Conservation (phyloP, 345 rosid genomes). For the Odontarrhena argentea region DNA sequence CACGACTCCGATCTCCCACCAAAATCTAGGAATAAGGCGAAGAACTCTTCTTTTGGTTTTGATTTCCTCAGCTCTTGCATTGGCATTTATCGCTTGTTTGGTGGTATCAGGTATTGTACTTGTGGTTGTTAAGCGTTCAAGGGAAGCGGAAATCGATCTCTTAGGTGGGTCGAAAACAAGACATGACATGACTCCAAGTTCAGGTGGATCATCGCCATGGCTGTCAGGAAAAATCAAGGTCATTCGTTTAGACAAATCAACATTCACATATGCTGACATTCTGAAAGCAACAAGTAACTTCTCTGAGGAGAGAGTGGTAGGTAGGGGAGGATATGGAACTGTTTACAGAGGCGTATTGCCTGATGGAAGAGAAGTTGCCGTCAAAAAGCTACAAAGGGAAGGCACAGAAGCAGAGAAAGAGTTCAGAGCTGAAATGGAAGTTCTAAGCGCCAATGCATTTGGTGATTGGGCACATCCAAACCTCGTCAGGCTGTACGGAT, state of each 20-base stretch:
- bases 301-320: slow-evolving; percentile 71
- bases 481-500: slow-evolving; percentile 85
- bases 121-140: slow-evolving; percentile 46
- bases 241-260: slow-evolving; percentile 71
- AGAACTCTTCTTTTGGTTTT: slow-evolving; percentile 41
- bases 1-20: not conserved
- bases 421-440: slow-evolving; percentile 92
- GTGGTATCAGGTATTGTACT: slow-evolving; percentile 49
- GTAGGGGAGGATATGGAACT: slow-evolving; percentile 87
- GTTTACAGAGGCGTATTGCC: slow-evolving; percentile 80
- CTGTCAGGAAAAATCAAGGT: slow-evolving; percentile 69
- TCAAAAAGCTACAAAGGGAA: slow-evolving; percentile 84
- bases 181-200: slow-evolving; percentile 58
- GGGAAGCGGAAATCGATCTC: slow-evolving; percentile 48
- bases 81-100: slow-evolving; percentile 51
- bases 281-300: slow-evolving; percentile 80
- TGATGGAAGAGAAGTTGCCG: slow-evolving; percentile 86
- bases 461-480: slow-evolving; percentile 96
- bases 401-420: slow-evolving; percentile 88
- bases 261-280: slow-evolving; percentile 81
- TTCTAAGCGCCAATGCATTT: slow-evolving; percentile 66
- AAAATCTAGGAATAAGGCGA: slow-evolving; percentile 31
- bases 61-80: slow-evolving; percentile 46
- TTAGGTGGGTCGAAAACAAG: slow-evolving; percentile 52
- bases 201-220: slow-evolving; percentile 77